Percentiles rank a stretch among this genome's conserved stretches.
Evolutionary conservation across 179 eudicot genomes (phyloP).

Genomic region (Beta lomatogona): DNA sequence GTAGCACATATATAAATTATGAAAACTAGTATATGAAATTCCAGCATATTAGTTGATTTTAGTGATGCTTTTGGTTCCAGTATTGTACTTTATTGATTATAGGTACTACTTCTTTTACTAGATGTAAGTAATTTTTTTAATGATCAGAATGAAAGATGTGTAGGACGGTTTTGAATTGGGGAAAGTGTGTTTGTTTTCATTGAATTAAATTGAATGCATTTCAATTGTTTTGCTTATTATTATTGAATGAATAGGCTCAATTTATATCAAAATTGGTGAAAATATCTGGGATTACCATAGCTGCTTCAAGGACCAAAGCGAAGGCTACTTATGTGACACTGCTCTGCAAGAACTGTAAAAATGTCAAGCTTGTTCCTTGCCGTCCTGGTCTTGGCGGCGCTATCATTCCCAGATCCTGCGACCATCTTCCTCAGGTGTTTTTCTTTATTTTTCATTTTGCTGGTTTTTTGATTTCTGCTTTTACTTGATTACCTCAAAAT

Average conservation of each 20-base stretch:
- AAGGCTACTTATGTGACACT: constrained; percentile 92
- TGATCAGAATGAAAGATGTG: too few species aligned
- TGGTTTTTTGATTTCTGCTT: background rate
- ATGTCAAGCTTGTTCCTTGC: constrained; percentile 85
- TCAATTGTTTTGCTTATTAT: background rate
- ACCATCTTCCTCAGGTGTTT: constrained; percentile 77
- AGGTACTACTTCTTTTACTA: too few species aligned
- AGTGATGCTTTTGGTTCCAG: too few species aligned
- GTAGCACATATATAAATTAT: too few species aligned
- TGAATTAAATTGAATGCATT: too few species aligned
- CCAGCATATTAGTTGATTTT: too few species aligned
- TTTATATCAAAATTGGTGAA: constrained; percentile 89
- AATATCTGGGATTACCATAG: constrained; percentile 94
- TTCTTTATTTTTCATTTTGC: background rate
- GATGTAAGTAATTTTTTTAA: too few species aligned
- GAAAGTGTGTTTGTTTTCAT: too few species aligned
- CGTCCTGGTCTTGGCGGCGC: constrained; percentile 99
- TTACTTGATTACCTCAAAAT: background rate
- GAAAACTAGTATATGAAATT: too few species aligned
- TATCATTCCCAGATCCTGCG: constrained; percentile 93
- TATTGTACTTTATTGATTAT: too few species aligned
- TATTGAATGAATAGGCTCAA: constrained; percentile 53
- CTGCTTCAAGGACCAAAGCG: constrained; percentile 97
- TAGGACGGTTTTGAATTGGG: too few species aligned
- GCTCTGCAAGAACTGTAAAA: constrained; percentile 86